Conservation (phyloP, 2,329 filamentous ascomycete genomes). For the Bipolaris victoriae region DNA sequence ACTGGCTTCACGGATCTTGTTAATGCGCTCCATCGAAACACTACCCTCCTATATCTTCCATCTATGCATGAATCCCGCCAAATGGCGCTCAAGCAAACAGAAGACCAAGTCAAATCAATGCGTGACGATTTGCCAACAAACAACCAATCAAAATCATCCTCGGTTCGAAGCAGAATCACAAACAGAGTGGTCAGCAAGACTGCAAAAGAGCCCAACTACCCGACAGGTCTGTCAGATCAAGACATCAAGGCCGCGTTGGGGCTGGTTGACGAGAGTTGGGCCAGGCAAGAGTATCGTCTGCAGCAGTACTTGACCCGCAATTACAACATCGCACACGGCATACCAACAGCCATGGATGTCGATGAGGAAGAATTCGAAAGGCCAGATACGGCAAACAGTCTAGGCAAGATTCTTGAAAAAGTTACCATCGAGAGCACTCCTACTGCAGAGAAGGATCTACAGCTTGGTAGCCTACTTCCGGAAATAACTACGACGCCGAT, state of each 20-base stretch:
- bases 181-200: conserved; percentile 39
- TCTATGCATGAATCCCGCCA: conserved; percentile 67
- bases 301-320: conserved; percentile 57
- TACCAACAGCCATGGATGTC: conserved; percentile 53
- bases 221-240: conserved; percentile 51
- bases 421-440: conserved; percentile 56
- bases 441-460: conserved; percentile 47
- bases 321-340: conserved; percentile 52
- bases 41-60: conserved; percentile 66
- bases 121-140: conserved; percentile 48
- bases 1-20: conserved; percentile 72
- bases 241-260: conserved; percentile 58
- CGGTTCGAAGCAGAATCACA: conserved; percentile 43
- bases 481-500: conserved; percentile 7
- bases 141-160: conserved; percentile 39
- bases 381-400: conserved; percentile 48
- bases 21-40: conserved; percentile 71
- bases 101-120: conserved; percentile 62
- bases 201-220: conserved; percentile 32
- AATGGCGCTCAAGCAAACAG: conserved; percentile 65
- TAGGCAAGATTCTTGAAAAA: conserved; percentile 53
- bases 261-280: conserved; percentile 58
- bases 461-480: conserved; percentile 28
- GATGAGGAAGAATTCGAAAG: conserved; percentile 56
- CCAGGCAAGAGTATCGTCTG: conserved; percentile 55